These are phyloP conservation scores for Halophytophthora polymorphica DNA, from an alignment of 352 stramenopile genomes.

Conservation along the genomic window DNA sequence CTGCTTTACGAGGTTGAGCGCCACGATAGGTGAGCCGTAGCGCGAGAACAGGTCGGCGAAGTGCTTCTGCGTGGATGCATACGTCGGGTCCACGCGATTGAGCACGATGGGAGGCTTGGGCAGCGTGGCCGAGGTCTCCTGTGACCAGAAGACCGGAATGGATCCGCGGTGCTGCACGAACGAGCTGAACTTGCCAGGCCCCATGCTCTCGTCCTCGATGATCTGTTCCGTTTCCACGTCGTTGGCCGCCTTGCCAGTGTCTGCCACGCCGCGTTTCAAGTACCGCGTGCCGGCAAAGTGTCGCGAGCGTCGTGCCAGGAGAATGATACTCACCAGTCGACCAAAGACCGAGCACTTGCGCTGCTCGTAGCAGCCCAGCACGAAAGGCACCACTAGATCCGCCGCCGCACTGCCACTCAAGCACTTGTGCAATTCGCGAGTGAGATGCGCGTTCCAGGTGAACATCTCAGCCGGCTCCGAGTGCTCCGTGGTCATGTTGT, in stretches of 20 bases:
- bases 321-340: slow-evolving; percentile 92
- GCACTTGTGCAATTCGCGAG: slow-evolving; percentile 86
- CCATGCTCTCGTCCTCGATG: slow-evolving; percentile 87
- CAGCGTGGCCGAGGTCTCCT: slow-evolving; percentile 97
- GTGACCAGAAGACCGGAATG: slow-evolving; percentile 99
- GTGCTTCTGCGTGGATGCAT: slow-evolving; percentile 92
- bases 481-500: slow-evolving; percentile 93
- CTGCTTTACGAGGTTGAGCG: slow-evolving; percentile 98
- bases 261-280: slow-evolving; percentile 95
- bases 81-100: slow-evolving; percentile 96
- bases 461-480: slow-evolving; percentile 92
- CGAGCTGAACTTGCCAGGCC: slow-evolving; percentile 91
- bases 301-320: slow-evolving; percentile 95
- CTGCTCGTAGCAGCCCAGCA: slow-evolving; percentile 96
- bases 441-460: slow-evolving; percentile 97
- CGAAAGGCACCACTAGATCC: slow-evolving; percentile 88
- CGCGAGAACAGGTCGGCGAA: slow-evolving; percentile 94
- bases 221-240: slow-evolving; percentile 99
- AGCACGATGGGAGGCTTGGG: slow-evolving; percentile 98
- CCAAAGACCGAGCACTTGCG: slow-evolving; percentile 96
- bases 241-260: slow-evolving; percentile 99
- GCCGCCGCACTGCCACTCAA: slow-evolving; percentile 82
- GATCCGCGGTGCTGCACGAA: slow-evolving; percentile 98
- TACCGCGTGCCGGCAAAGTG: slow-evolving; percentile 99
- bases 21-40: slow-evolving; percentile 96